phyloP scores from a whole-genome alignment of 345 rosid species.

The Dimocarpus longan region DNA sequence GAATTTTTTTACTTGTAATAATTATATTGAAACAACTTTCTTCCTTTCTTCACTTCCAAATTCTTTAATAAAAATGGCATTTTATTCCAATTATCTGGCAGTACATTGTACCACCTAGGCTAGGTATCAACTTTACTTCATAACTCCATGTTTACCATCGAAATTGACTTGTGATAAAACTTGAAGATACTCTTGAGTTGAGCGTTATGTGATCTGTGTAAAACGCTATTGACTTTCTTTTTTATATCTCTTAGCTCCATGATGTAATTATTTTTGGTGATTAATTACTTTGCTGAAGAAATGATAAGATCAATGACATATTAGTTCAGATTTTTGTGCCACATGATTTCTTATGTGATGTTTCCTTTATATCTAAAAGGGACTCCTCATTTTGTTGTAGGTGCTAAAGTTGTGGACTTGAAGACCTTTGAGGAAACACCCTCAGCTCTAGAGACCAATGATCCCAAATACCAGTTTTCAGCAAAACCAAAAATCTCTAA shows the following conservation, averaged over 20 bases:
- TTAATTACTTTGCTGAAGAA: neutral
- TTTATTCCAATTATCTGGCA: neutral
- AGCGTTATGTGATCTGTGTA: neutral
- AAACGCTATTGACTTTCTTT: neutral
- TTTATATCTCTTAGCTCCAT: neutral
- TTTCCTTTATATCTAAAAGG: neutral
- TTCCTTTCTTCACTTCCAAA: neutral
- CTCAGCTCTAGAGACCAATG: neutral
- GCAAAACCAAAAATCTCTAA: neutral
- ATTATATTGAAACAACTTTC: neutral
- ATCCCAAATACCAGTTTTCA: neutral
- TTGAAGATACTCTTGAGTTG: constrained; percentile 2
- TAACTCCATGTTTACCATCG: neutral
- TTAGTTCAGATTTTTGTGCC: neutral
- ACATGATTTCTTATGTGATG: neutral
- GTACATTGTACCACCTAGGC: neutral
- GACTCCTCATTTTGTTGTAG: neutral
- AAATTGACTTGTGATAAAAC: neutral
- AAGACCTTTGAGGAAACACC: neutral
- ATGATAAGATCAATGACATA: neutral
- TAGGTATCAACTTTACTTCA: neutral
- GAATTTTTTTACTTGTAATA: neutral
- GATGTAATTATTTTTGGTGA: neutral
- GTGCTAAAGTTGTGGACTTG: neutral
- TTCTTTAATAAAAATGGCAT: neutral